Evolutionary conservation across 2,329 filamentous ascomycete genomes (phyloP).

Genomic region (Diplocarpon mali): DNA sequence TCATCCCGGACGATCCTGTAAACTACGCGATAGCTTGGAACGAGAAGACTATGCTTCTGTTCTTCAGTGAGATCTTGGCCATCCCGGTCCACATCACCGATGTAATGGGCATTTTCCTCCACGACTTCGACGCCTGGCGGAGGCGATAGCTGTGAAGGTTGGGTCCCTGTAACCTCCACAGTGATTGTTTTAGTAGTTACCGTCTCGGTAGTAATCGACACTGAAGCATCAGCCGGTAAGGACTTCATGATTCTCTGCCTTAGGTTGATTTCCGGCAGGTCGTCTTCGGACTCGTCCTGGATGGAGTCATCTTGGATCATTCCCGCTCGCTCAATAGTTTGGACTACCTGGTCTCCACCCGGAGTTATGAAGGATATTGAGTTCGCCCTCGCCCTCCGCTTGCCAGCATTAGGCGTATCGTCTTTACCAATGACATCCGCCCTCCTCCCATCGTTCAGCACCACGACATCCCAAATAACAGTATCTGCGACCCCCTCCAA

Average conservation of each 20-base stretch:
- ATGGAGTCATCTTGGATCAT: slow-evolving; percentile 30
- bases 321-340: slow-evolving; percentile 28
- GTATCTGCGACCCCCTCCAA: slow-evolving; percentile 44
- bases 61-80: slow-evolving; percentile 13
- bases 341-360: slow-evolving; percentile 24
- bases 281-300: slow-evolving; percentile 29
- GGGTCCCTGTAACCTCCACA: slow-evolving; percentile 46
- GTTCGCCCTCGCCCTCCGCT: slow-evolving; percentile 27
- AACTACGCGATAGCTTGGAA: slow-evolving; percentile 40
- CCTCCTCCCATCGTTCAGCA: slow-evolving; percentile 45
- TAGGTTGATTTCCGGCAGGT: slow-evolving; percentile 36
- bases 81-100: slow-evolving; percentile 10
- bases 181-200: slow-evolving; percentile 53
- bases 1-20: slow-evolving; percentile 47
- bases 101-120: slow-evolving; percentile 32
- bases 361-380: slow-evolving; percentile 26
- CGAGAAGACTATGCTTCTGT: slow-evolving; percentile 8
- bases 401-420: slow-evolving; percentile 5
- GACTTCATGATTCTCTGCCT: slow-evolving; percentile 44
- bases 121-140: slow-evolving; percentile 49
- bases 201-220: slow-evolving; percentile 48
- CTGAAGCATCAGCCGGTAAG: slow-evolving; percentile 43
- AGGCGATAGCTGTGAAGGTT: slow-evolving; percentile 39
- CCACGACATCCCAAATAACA: slow-evolving; percentile 55
- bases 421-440: slow-evolving; percentile 39